Conservation (phyloP, 78 protist species). For the Monocercomonoides exilis region DNA sequence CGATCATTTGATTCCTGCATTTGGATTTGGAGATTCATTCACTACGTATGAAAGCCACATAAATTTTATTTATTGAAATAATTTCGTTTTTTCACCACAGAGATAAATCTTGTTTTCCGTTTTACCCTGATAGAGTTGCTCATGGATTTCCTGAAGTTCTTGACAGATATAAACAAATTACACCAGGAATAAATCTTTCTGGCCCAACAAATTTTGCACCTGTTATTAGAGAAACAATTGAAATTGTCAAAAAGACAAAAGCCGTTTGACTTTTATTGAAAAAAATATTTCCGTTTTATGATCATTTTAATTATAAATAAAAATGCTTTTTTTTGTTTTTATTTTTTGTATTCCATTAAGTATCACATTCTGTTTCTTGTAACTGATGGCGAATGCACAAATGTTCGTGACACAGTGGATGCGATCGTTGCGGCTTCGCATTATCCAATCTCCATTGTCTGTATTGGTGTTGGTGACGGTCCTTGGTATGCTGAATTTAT, state of each 20-base stretch:
- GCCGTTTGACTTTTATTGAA: neutral
- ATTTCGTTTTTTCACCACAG: slow-evolving; percentile 10
- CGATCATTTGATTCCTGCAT: neutral
- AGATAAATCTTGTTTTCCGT: neutral
- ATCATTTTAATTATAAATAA: neutral
- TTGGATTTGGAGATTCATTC: neutral
- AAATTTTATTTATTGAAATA: neutral
- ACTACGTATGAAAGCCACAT: slow-evolving; percentile 11
- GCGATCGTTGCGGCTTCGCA: slow-evolving; percentile 38
- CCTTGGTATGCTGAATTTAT: too few species aligned
- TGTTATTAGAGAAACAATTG: neutral
- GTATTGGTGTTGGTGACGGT: slow-evolving; percentile 33
- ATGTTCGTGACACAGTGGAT: neutral
- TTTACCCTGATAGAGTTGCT: neutral
- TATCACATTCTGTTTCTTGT: slow-evolving; percentile 15
- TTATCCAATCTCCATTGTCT: slow-evolving; percentile 31
- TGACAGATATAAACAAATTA: neutral
- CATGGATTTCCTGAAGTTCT: neutral
- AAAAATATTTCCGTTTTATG: neutral
- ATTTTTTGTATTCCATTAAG: neutral
- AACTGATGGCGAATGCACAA: too few species aligned
- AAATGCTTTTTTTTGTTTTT: neutral
- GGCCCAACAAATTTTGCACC: neutral
- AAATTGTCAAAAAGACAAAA: neutral
- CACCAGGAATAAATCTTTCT: neutral